Percentiles rank a stretch among this genome's conserved stretches.
These are phyloP conservation scores for Circinella minor DNA, from an alignment of 371 early-diverging fungal genomes.

Conservation along the genomic window DNA sequence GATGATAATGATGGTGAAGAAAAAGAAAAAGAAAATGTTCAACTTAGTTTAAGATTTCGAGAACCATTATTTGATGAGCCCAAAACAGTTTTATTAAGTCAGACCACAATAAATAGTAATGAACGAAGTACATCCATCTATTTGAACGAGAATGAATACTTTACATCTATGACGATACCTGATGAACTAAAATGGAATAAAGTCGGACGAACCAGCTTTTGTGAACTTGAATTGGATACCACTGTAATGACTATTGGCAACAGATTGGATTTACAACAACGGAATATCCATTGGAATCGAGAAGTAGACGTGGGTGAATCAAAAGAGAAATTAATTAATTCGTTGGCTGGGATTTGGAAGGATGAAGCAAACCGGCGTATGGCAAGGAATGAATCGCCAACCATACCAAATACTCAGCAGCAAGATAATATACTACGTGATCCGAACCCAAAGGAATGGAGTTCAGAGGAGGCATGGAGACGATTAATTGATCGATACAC, in stretches of 20 bases:
- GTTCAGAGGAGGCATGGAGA: constrained; percentile 23
- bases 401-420: constrained; percentile 16
- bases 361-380: constrained; percentile 40
- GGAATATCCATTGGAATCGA: constrained; percentile 49
- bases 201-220: constrained; percentile 55
- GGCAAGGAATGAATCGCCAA: constrained; percentile 13
- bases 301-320: constrained; percentile 1
- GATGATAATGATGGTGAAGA: background rate
- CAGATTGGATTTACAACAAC: constrained; percentile 59
- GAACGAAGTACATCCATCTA: background rate
- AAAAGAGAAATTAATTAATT: constrained; percentile 55
- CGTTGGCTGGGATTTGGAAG: constrained; percentile 62
- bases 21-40: constrained; percentile 11
- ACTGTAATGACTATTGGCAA: constrained; percentile 71
- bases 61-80: constrained; percentile 39
- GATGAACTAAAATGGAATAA: constrained; percentile 22
- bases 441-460: constrained; percentile 18
- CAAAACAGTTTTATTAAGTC: constrained; percentile 10
- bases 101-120: background rate
- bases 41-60: constrained; percentile 37
- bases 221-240: constrained; percentile 83
- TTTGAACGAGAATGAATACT: constrained; percentile 11
- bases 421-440: constrained; percentile 8
- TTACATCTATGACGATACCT: constrained; percentile 34
- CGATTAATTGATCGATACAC: constrained; percentile 15